Evolutionary conservation across 192 early-diverging fungal species (phyloP).

Genomic region (Geranomyces michiganensis): DNA sequence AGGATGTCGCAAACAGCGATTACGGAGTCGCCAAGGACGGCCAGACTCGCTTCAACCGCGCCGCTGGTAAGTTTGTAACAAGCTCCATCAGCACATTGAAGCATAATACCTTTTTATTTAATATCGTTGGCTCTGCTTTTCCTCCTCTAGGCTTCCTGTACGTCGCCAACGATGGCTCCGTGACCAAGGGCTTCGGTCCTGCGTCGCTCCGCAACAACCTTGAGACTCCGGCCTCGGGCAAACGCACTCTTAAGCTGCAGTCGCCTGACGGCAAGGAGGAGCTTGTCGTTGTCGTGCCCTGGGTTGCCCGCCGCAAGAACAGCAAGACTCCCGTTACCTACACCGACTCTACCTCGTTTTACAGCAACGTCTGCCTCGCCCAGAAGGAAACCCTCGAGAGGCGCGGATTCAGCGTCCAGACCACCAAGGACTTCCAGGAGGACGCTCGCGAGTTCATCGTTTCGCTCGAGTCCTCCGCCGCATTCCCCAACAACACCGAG

Average conservation of each 20-base stretch:
- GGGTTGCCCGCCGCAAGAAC: conserved; percentile 11
- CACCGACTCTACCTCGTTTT: conserved; percentile 20
- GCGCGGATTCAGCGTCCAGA: neutral
- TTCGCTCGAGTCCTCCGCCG: neutral
- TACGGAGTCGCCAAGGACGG: conserved; percentile 23
- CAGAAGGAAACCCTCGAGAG: neutral
- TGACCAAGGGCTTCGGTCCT: conserved; percentile 4
- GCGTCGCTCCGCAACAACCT: neutral
- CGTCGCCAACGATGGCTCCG: conserved; percentile 5
- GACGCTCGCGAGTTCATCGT: neutral
- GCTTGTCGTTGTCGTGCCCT: conserved; percentile 15
- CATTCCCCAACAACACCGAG: conserved; percentile 21
- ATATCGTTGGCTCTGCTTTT: too few species aligned
- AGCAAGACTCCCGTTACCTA: neutral
- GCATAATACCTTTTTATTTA: neutral
- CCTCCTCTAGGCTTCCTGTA: too few species aligned
- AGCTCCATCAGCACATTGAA: too few species aligned
- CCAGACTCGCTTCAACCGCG: conserved; percentile 21
- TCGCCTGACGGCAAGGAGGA: conserved; percentile 27
- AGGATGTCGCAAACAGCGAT: conserved; percentile 2
- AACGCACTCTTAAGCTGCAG: conserved; percentile 3
- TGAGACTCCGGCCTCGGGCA: conserved; percentile 2
- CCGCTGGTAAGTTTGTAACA: neutral
- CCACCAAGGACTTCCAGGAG: neutral
- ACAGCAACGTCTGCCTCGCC: conserved; percentile 23